These are phyloP conservation scores for Claviceps africana DNA, from an alignment of 2,329 filamentous ascomycete species.

Conservation along the genomic window DNA sequence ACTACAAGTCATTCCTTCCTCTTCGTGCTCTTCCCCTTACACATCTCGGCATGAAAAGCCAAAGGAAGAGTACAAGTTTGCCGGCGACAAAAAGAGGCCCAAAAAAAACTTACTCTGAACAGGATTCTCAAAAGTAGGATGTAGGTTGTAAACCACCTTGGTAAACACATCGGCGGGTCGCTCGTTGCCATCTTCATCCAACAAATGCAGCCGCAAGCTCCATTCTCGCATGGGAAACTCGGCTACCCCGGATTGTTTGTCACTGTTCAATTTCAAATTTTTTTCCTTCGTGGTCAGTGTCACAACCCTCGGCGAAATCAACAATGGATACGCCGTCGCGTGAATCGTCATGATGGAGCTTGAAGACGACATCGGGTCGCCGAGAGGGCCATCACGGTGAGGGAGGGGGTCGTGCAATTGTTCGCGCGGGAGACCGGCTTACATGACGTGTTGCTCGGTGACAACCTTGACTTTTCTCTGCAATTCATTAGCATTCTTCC, in stretches of 20 bases:
- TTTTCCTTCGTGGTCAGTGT: constrained; percentile 6
- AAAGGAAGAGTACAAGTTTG: no score
- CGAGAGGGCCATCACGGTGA: not conserved
- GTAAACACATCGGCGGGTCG: constrained; percentile 74
- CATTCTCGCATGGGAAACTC: constrained; percentile 88
- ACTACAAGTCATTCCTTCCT: no score
- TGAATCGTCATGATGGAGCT: not conserved
- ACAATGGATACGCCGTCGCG: no score
- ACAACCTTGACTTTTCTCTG: constrained; percentile 87
- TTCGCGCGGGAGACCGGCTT: constrained; percentile 24
- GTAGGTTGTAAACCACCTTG: constrained; percentile 83
- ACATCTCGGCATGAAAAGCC: no score
- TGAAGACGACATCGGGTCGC: not conserved
- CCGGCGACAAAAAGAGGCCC: no score
- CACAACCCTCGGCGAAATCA: not conserved
- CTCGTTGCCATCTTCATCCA: constrained; percentile 78
- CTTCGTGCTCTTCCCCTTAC: no score
- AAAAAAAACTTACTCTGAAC: constrained; percentile 55
- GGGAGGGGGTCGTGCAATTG: not conserved
- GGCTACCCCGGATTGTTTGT: constrained; percentile 67
- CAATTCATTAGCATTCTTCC: constrained; percentile 21
- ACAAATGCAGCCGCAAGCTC: constrained; percentile 72
- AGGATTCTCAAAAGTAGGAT: constrained; percentile 83
- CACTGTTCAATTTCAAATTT: constrained; percentile 39
- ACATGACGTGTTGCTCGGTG: constrained; percentile 84